Base-by-base conservation (phyloP, 2,329 filamentous ascomycete species). In the Nigrospora sphaerica region DNA sequence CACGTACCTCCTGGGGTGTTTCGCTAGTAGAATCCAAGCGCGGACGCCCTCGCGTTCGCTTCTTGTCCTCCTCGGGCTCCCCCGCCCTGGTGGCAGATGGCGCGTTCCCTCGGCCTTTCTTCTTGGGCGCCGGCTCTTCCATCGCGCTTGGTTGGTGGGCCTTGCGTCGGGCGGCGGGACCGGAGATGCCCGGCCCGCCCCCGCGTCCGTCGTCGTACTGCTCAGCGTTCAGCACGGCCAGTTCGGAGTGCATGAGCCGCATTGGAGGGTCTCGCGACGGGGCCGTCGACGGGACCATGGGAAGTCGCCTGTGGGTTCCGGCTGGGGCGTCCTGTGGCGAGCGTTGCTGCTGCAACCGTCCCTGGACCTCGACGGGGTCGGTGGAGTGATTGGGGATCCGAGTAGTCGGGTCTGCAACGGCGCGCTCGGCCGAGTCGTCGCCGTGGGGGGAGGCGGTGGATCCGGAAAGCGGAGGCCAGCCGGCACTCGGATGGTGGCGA, bases 21-120 rank as follows among this genome's bases (percentile, higher is more conserved):
- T 88, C 81, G 64, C 92, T 86, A 50, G 81, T 81, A n/a, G 81
- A 80, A 54, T 91, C 83, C 14, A 93, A 73, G 43, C 87, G 73
- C 6, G 88, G 88, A 46, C 88, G 76, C 9, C 88, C 88, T 59
- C 88, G 74, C 16, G 80, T 71, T 56, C 85, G 80, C 62, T 80
- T 83, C 55, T 71, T 73, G 41, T 71, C 69, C 43, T 72, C 70
- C 3, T 69, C 67, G 1, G 73, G 67, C 1, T 68, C 66, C 1
- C 66, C 63, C 2, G 51, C 57, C 14, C 58, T 56, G 1, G 62
- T 62, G 13, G 54, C 54, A 9, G 60, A 54, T 7, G 55, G 54
- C 14, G 49, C 48, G 40, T 63, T 63, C 39, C 57, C 56, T 47
- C 60, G 64, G 32, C 62, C 61, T 17, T 45, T 28, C 54, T 69